Percentiles rank a stretch among this genome's conserved stretches.
Conservation (phyloP, 169 alveolate species). For the Plasmodium adleri region DNA sequence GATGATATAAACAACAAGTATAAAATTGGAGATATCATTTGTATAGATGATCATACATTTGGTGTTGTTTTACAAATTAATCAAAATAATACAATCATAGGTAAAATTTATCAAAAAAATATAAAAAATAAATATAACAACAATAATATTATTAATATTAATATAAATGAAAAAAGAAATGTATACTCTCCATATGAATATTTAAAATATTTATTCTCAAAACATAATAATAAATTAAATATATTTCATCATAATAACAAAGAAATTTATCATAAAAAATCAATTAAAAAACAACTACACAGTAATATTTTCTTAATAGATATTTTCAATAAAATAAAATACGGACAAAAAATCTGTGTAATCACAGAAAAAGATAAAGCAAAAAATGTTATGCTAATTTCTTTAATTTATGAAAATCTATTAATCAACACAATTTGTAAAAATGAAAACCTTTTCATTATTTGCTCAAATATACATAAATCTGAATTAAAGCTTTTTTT, state of each 20-base stretch:
- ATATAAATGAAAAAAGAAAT: slow-evolving; percentile 12
- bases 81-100: slow-evolving; percentile 19
- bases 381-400: slow-evolving; percentile 10
- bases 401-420: slow-evolving; percentile 49
- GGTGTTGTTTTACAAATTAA: slow-evolving; percentile 63
- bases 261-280: slow-evolving; percentile 16
- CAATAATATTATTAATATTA: not conserved
- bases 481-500: slow-evolving; percentile 16
- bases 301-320: slow-evolving; percentile 22
- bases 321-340: slow-evolving; percentile 32
- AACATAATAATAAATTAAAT: slow-evolving; percentile 8
- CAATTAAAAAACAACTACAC: slow-evolving; percentile 31
- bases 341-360: slow-evolving; percentile 54
- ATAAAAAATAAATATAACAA: not conserved
- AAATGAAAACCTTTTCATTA: slow-evolving; percentile 58
- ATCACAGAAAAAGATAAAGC: slow-evolving; percentile 21
- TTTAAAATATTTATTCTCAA: slow-evolving; percentile 12
- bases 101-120: slow-evolving; percentile 10
- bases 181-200: slow-evolving; percentile 59
- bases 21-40: slow-evolving; percentile 26
- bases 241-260: slow-evolving; percentile 15
- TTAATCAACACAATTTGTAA: slow-evolving; percentile 31
- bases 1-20: not conserved
- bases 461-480: slow-evolving; percentile 46
- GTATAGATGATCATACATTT: slow-evolving; percentile 17